A percentile compares a stretch with the other conserved stretches of the same genome.
Evolutionary conservation across 345 rosid species (phyloP).

Genomic region (Excoecaria cochinchinensis): DNA sequence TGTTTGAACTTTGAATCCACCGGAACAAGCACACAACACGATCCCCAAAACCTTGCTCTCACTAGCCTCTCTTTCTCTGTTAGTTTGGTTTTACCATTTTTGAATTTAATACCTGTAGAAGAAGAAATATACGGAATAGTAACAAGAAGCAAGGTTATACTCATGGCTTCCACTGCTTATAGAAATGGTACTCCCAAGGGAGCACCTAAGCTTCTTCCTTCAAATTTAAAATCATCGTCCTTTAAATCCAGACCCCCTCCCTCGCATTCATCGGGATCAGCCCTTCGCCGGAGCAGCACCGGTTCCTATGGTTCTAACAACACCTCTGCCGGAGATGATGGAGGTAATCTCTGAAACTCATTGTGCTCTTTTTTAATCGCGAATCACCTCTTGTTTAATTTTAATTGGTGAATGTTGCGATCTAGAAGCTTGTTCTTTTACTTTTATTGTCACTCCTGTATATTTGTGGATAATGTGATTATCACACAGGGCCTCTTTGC

Average conservation of each 20-base stretch:
- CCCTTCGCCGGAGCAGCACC: slow-evolving; percentile 66
- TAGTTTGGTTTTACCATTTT: background rate
- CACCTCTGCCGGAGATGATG: slow-evolving; percentile 45
- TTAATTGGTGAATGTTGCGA: background rate
- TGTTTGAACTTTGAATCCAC: slow-evolving; percentile 35
- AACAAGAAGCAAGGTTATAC: background rate
- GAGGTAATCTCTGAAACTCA: slow-evolving; percentile 43
- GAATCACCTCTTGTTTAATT: background rate
- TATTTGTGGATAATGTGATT: slow-evolving; percentile 6
- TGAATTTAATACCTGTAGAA: no score
- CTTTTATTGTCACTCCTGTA: background rate
- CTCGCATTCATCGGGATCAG: slow-evolving; percentile 39
- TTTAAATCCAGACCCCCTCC: slow-evolving; percentile 65
- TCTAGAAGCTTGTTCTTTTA: background rate
- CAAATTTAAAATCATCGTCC: slow-evolving; percentile 65
- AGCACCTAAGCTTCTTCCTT: slow-evolving; percentile 40
- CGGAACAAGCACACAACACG: background rate
- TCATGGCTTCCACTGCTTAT: slow-evolving; percentile 55
- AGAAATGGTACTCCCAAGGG: slow-evolving; percentile 60
- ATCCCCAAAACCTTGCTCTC: background rate
- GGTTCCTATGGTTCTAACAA: slow-evolving; percentile 35
- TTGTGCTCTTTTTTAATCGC: background rate
- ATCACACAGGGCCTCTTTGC: background rate
- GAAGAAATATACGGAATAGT: background rate
- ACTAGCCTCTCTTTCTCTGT: background rate